Evolutionary conservation across 1,284 basidiomycete species (phyloP), one percentile per base, ranked within the genome.

Genomic region (Chondrostereum purpureum): DNA sequence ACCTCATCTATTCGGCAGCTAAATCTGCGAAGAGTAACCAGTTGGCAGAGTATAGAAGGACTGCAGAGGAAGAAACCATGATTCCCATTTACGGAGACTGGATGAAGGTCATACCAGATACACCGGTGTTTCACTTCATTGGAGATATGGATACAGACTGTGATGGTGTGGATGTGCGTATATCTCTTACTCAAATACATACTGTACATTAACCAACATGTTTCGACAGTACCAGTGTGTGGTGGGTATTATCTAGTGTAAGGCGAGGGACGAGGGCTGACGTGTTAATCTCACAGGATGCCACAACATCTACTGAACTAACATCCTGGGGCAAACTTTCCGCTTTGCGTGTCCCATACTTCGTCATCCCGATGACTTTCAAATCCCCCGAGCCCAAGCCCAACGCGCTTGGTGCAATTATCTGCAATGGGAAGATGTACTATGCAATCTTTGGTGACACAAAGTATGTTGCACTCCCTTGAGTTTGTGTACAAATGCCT

Each of bases 101-200:
- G 52, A 21, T 40, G 46, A 50, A 52, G 12, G 43, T 54, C 8
- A 5, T 36, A 0, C n/a, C n/a, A n/a, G 45, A 39, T n/a, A 50
- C 51, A 13, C 48, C 51, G 22, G 50, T 54, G 5, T 52, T 54
- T 37, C 47, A 53, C 35, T 56, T 57, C 42, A 53, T 55, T 13
- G 56, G 54, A 6, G 56, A 59, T 38, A 59, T 59, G 57, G 54
- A 58, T 34, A 45, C 52, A 1, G 56, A 58, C 39, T 58, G 56
- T 39, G 56, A 58, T 48, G 56, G 56, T 5, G 44, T 48, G 3
- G 48, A 53, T 45, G 53, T 54, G 4, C 41, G 49, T 42, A 10
- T 36, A 3, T 17, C 5, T 12, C 18, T 2, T 12, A 43, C 18
- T 39, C 35, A 14, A 13, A 3, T n/a, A n/a, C 27, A n/a, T 31